Evolutionary conservation across 331 rosid genomes (phyloP).

Genomic region (Prunus yedoensis): DNA sequence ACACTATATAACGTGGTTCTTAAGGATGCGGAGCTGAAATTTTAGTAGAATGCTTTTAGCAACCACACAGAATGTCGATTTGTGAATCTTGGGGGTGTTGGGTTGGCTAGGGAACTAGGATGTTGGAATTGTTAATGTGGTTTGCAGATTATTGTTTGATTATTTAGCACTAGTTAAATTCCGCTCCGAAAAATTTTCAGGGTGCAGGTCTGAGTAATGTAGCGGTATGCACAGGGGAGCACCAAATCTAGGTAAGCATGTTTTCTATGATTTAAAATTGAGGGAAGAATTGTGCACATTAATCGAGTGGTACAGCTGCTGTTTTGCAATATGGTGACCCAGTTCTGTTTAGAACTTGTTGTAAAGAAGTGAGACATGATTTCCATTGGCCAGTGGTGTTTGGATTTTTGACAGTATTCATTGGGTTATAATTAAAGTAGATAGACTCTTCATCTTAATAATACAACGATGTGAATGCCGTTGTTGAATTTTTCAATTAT

Average conservation of each 20-base stretch:
- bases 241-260: constrained; percentile 55
- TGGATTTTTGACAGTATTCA: constrained; percentile 3
- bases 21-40: constrained; percentile 8
- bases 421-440: constrained; percentile 19
- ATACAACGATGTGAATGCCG: background rate
- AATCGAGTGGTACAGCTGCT: constrained; percentile 9
- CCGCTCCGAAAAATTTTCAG: constrained; percentile 61
- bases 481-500: background rate
- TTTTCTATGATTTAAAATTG: constrained; percentile 32
- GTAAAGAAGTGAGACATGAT: constrained; percentile 34
- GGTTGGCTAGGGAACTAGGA: constrained; percentile 19
- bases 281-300: constrained; percentile 15
- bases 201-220: constrained; percentile 57
- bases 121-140: constrained; percentile 7
- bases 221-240: constrained; percentile 49
- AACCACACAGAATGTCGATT: constrained; percentile 11
- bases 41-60: constrained; percentile 10
- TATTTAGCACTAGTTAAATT: constrained; percentile 53
- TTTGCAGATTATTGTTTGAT: constrained; percentile 26
- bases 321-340: constrained; percentile 15
- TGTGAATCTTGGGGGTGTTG: constrained; percentile 15
- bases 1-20: constrained; percentile 26
- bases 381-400: background rate
- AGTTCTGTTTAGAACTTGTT: constrained; percentile 33
- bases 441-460: background rate